phyloP scores from a whole-genome alignment of 139 green algal genomes.

The Chlorella sp. region DNA sequence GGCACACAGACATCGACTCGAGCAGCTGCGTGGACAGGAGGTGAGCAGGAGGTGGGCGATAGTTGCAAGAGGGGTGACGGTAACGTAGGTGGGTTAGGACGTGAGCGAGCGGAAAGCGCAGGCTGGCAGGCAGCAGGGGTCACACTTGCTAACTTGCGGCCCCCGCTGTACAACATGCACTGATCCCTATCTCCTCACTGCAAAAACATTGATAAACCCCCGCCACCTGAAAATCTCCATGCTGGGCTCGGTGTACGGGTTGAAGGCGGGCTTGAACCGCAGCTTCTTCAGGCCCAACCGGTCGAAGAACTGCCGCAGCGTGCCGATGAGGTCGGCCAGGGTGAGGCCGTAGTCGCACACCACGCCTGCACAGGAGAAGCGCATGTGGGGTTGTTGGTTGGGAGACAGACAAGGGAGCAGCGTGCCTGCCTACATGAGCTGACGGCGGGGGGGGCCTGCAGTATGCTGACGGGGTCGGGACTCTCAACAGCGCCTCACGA shows the following conservation, averaged over 20 bases:
- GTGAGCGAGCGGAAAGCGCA: not conserved
- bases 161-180: not conserved
- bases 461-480: too few relatives aligned
- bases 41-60: not conserved
- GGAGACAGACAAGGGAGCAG: not conserved
- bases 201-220: too few relatives aligned
- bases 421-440: too few relatives aligned
- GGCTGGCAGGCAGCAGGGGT: not conserved
- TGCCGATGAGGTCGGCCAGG: slow-evolving; percentile 94
- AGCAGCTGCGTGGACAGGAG: too few relatives aligned
- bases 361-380: slow-evolving; percentile 58
- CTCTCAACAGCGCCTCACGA: too few relatives aligned
- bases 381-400: not conserved
- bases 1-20: too few relatives aligned
- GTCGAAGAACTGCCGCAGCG: slow-evolving; percentile 90
- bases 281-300: slow-evolving; percentile 95
- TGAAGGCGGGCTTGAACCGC: slow-evolving; percentile 99
- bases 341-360: slow-evolving; percentile 90
- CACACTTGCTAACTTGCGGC: too few relatives aligned
- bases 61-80: too few relatives aligned
- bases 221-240: slow-evolving; percentile 98
- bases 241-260: slow-evolving; percentile 99
- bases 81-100: not conserved
- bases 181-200: not conserved
- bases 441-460: too few relatives aligned